Evolutionary conservation across 768 basidiomycete species (phyloP), one percentile per base, ranked within the genome.

Genomic region (Lactarius pseudohatsudake): DNA sequence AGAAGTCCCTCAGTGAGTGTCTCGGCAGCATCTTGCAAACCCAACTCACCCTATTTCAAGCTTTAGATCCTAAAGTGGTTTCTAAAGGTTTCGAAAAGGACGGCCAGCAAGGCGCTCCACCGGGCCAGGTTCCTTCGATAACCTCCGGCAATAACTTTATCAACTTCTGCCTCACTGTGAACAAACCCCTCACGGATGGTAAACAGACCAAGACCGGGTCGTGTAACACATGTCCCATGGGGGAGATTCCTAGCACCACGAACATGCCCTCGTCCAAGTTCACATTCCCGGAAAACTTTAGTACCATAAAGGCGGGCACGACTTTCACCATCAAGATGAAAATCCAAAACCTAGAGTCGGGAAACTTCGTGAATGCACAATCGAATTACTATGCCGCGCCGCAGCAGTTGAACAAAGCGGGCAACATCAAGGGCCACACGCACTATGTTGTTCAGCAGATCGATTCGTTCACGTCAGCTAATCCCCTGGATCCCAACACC

Each of bases 81-180:
- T 77, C 78, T 11, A 72, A 68, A 18, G 81, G 80, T 26, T 84
- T 85, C 72, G 76, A 75, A 13, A 78, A 81, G 53, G 75, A 86
- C 65, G 86, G 86, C n/a, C 82, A 84, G 74, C 10, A 76, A 76
- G 20, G 36, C 36, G 36, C 36, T 38, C 36, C 36, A 38, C 74
- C 74, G 36, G 85, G 84, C 32, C 84, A 86, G 73, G 81, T 81
- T 40, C 73, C 81, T 1, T 84, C 84, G 13, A 69, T 81, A 36
- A 86, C 85, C 4, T 84, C 84, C 41, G 73, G 70, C 47, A 87
- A 88, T 80, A 88, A 90, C 81, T 90, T 84, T 76, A 84, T 84
- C 81, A 86, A 86, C 80, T 84, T 81, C 74, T 84, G 84, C 72
- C 65, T 72, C 13, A 65, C 57, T 13, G 75, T 74, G 32, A 70